These are phyloP conservation scores for Acanthamoeba royreba DNA, from an alignment of 208 protist species.

Conservation along the genomic window DNA sequence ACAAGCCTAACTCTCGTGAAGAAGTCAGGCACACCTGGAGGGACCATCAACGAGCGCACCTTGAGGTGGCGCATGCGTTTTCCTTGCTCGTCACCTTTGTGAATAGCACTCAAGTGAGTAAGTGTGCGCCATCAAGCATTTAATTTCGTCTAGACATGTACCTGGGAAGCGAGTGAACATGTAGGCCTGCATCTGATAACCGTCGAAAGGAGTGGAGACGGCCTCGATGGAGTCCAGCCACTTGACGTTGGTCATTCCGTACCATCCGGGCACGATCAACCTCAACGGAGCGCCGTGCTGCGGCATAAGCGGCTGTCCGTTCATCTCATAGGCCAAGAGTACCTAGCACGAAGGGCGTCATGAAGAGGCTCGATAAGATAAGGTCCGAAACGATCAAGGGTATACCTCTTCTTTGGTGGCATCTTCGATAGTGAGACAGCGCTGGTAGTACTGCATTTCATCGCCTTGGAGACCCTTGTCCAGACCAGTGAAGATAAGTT, in stretches of 20 bases:
- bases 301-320: slow-evolving; percentile 75
- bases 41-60: not conserved
- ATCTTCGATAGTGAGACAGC: slow-evolving; percentile 73
- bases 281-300: slow-evolving; percentile 84
- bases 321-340: slow-evolving; percentile 86
- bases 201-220: not conserved
- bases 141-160: too few relatives aligned
- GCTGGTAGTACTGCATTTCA: slow-evolving; percentile 23
- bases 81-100: not conserved
- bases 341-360: too few relatives aligned
- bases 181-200: slow-evolving; percentile 25
- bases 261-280: slow-evolving; percentile 3
- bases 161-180: not conserved
- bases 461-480: slow-evolving; percentile 2
- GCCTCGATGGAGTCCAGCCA: slow-evolving; percentile 17
- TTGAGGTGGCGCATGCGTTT: not conserved
- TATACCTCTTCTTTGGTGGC: slow-evolving; percentile 56
- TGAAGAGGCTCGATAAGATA: too few relatives aligned
- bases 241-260: slow-evolving; percentile 28
- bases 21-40: not conserved
- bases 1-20: not conserved
- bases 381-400: not conserved
- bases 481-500: not conserved
- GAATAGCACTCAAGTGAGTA: too few relatives aligned
- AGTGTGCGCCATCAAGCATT: not conserved